Evolutionary conservation across 345 rosid genomes (phyloP).

Genomic region (Linum usitatissimum): DNA sequence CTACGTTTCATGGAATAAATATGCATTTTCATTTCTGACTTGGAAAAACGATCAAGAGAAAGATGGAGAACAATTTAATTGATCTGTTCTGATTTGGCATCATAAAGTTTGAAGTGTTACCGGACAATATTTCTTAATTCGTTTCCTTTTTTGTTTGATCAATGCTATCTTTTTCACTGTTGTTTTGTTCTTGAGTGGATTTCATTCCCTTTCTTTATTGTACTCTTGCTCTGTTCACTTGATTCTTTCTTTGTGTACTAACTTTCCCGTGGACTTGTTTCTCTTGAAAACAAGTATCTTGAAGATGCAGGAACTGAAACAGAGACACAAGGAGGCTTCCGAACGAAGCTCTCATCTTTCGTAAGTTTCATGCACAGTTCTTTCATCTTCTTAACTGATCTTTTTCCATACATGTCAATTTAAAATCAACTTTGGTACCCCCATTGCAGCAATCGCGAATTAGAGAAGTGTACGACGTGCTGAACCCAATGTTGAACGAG

Average conservation of each 20-base stretch:
- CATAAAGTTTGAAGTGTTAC: too few species aligned
- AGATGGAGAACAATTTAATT: too few species aligned
- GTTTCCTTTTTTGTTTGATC: too few species aligned
- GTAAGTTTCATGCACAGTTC: constrained; percentile 31
- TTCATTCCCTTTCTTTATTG: not conserved
- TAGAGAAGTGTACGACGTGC: constrained; percentile 29
- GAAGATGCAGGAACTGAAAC: constrained; percentile 4
- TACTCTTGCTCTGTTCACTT: not conserved
- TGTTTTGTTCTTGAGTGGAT: not conserved
- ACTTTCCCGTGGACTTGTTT: not conserved
- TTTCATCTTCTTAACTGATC: not conserved
- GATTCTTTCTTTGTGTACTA: not conserved
- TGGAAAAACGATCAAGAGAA: too few species aligned
- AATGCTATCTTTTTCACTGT: not conserved
- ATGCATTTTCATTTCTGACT: too few species aligned
- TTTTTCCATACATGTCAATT: not conserved
- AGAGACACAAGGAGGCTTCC: constrained; percentile 35
- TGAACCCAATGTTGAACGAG: constrained; percentile 34
- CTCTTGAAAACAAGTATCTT: constrained; percentile 10
- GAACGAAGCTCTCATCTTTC: constrained; percentile 42
- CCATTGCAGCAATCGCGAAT: constrained; percentile 53
- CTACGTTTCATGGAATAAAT: too few species aligned
- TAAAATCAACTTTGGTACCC: constrained; percentile 6
- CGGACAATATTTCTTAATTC: too few species aligned
- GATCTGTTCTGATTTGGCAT: too few species aligned